phyloP scores from a whole-genome alignment of 257 asterid species.

The Capsicum chinense region DNA sequence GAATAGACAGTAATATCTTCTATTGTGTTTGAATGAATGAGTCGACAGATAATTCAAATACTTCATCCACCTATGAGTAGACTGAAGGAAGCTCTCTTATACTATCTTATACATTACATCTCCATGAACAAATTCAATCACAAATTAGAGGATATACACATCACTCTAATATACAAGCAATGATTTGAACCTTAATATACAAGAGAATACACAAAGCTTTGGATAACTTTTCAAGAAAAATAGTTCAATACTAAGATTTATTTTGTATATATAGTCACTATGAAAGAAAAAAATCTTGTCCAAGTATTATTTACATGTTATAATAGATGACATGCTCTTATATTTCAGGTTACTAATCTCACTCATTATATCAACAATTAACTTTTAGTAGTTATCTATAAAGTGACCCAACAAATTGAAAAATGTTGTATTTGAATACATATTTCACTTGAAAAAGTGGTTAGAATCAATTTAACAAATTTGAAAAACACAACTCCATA shows the following conservation, averaged over 20 bases:
- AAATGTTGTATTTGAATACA: background rate
- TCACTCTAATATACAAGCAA: background rate
- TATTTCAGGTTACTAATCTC: background rate
- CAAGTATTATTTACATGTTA: background rate
- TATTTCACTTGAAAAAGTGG: too few relatives aligned
- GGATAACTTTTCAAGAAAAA: background rate
- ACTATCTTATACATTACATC: background rate
- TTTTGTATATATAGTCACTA: background rate
- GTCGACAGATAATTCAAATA: conserved; percentile 72
- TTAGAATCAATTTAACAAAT: background rate
- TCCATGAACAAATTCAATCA: background rate
- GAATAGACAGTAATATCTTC: too few relatives aligned
- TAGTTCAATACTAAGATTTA: background rate
- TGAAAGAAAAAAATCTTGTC: too few relatives aligned
- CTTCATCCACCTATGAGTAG: conserved; percentile 62
- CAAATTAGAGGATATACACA: background rate
- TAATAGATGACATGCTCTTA: background rate
- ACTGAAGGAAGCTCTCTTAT: conserved; percentile 72
- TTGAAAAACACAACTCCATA: background rate
- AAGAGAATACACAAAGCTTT: background rate
- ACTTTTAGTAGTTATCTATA: background rate
- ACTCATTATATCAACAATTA: background rate
- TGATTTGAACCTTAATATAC: too few relatives aligned
- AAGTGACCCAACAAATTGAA: background rate
- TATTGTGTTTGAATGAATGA: conserved; percentile 62